Evolutionary conservation across 2,329 filamentous ascomycete species (phyloP), one percentile per base, ranked within the genome.

Genomic region (Lachnellula hyalina): DNA sequence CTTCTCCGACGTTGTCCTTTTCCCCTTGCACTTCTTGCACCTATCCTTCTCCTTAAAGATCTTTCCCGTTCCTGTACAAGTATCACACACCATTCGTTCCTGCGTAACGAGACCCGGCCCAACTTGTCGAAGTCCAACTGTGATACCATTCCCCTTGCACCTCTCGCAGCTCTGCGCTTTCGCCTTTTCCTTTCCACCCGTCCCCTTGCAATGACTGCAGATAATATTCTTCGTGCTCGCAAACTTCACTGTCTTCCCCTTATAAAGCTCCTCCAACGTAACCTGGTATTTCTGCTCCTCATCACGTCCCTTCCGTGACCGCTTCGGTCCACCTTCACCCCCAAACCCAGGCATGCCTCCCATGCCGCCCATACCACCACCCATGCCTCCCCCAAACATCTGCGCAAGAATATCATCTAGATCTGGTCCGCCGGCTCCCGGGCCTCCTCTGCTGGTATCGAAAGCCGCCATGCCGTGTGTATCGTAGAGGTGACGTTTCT

Each of bases 11-110:
- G 85, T 84, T 14, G 90, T 91, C 59, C 90, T 83, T 72, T 89
- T 89, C 67, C 94, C 94, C 75, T 97, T 97, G 83, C 94, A 99
- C 78, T 94, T 96, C 80, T 96, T 96, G 79, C 94, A 99, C 70
- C 90, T 90, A 68, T 99, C 94, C 78, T 97, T 97, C 68, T 96
- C 90, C 72, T 93, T 93, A 76, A 85, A 96, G 68, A 92, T 85
- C 68, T 86, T 85, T 5, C 94, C 94, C n/a, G 85, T 82, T 35
- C 92, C 93, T 57, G 85, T 80, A 74, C 94, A 99, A 66, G 87
- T 85, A 65, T 87, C 85, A 72, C 94, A 99, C 36, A 85, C 73
- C 38, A 92, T 84, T 6, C 86, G 84, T 66, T 90, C 86, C 67
- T 90, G 87, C 32, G 90, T 89, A 59, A 95, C 85, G 70, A 96